Evolutionary conservation across 345 rosid species (phyloP).

Genomic region (Corchorus olitorius): DNA sequence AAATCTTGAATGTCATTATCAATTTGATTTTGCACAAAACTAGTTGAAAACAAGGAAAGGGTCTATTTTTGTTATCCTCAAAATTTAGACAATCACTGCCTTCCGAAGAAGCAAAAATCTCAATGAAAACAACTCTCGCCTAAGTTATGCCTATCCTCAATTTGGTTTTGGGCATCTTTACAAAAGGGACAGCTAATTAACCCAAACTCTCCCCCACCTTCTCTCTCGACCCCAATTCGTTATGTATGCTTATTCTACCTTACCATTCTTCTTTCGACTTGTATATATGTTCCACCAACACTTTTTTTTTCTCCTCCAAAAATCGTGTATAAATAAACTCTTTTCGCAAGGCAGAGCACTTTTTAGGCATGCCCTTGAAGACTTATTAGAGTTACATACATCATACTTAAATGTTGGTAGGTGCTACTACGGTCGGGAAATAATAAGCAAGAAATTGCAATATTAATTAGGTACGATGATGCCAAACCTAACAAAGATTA

Average conservation of each 20-base stretch:
- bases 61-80: neutral
- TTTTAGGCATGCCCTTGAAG: neutral
- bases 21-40: slow-evolving; percentile 15
- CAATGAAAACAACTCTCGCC: slow-evolving; percentile 34
- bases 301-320: no score
- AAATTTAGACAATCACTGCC: neutral
- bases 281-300: no score
- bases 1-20: slow-evolving; percentile 35
- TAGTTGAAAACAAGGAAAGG: neutral
- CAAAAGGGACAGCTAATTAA: slow-evolving; percentile 20
- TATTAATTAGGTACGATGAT: neutral
- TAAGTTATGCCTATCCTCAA: neutral
- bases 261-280: neutral
- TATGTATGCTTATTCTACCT: neutral
- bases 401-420: neutral
- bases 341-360: neutral
- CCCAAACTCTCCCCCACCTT: neutral
- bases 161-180: neutral
- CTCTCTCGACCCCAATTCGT: no score
- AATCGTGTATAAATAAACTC: no score
- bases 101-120: slow-evolving; percentile 25
- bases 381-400: neutral
- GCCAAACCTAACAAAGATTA: slow-evolving; percentile 4
- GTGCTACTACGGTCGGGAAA: neutral
- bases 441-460: neutral